These are phyloP conservation scores for Phragmites australis DNA, from an alignment of 176 grass and related monocot genomes.

Conservation along the genomic window DNA sequence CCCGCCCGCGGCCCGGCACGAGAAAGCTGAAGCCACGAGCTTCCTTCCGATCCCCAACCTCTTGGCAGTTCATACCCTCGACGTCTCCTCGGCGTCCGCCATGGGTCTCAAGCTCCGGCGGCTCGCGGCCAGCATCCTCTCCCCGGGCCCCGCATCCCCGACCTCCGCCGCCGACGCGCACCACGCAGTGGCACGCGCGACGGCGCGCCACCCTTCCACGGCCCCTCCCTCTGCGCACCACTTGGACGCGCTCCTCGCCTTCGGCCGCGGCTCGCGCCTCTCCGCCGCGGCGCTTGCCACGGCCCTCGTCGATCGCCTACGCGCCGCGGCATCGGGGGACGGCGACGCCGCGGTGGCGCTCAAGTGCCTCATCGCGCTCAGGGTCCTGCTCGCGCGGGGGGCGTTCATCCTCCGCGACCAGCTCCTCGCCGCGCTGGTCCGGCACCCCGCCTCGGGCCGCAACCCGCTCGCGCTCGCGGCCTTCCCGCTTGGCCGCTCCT, in stretches of 20 bases:
- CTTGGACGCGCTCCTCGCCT: constrained; percentile 76
- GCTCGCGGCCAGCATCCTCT: constrained; percentile 57
- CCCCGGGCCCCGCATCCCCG: constrained; percentile 10
- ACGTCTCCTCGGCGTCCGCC: not conserved
- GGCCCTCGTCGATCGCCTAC: constrained; percentile 62
- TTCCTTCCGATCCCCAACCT: not conserved
- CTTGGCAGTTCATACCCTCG: not conserved
- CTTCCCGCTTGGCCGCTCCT: constrained; percentile 63
- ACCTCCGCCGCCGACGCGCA: constrained; percentile 45
- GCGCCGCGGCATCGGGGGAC: constrained; percentile 41
- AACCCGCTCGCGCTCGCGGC: constrained; percentile 85
- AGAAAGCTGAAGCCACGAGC: not conserved
- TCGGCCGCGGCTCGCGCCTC: constrained; percentile 79
- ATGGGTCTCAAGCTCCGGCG: constrained; percentile 70
- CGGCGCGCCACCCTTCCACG: constrained; percentile 62
- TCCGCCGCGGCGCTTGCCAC: constrained; percentile 52
- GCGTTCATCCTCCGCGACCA: constrained; percentile 92
- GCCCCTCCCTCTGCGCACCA: constrained; percentile 49
- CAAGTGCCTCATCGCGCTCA: constrained; percentile 74
- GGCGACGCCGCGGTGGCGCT: constrained; percentile 66
- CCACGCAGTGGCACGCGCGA: constrained; percentile 64
- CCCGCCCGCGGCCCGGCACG: not conserved
- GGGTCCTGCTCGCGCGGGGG: constrained; percentile 57
- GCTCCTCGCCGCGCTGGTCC: constrained; percentile 52
- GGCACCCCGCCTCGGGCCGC: constrained; percentile 67